Percentiles rank a stretch among this genome's conserved stretches.
phyloP scores from a whole-genome alignment of 176 grass and related monocot genomes.

The Luzula sylvatica region DNA sequence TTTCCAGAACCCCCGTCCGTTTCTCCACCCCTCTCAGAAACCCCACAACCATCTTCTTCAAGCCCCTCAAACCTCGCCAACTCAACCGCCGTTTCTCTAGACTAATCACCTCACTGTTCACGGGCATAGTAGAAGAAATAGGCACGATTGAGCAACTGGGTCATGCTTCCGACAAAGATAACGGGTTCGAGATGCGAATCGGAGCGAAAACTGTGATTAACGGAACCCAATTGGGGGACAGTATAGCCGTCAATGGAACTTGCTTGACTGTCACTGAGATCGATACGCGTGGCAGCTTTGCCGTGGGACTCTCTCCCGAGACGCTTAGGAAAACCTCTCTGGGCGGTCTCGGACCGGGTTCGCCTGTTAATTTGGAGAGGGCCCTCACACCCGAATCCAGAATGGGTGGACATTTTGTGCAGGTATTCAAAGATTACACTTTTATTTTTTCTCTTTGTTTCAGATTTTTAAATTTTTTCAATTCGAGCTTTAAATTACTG shows the following conservation, averaged over 20 bases:
- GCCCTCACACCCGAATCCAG: slow-evolving; percentile 56
- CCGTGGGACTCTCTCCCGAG: slow-evolving; percentile 75
- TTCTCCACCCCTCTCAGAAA: slow-evolving; percentile 18
- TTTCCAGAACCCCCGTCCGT: slow-evolving; percentile 21
- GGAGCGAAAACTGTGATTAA: slow-evolving; percentile 43
- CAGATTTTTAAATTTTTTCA: too few species aligned
- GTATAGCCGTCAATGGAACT: slow-evolving; percentile 62
- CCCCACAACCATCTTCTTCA: slow-evolving; percentile 22
- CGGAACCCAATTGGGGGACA: slow-evolving; percentile 71
- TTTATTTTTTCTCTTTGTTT: too few species aligned
- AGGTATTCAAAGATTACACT: slow-evolving; percentile 11
- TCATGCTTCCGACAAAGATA: slow-evolving; percentile 11
- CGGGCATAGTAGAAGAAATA: slow-evolving; percentile 89
- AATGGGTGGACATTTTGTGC: slow-evolving; percentile 88
- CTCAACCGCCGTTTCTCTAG: slow-evolving; percentile 6
- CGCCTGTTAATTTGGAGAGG: slow-evolving; percentile 72
- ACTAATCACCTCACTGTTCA: slow-evolving; percentile 51
- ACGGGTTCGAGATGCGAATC: slow-evolving; percentile 47
- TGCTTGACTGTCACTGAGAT: slow-evolving; percentile 85
- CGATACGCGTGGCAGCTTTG: slow-evolving; percentile 36
- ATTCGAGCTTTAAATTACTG: too few species aligned
- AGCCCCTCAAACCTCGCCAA: slow-evolving; percentile 33
- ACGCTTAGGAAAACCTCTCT: slow-evolving; percentile 71
- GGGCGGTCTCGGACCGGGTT: slow-evolving; percentile 27
- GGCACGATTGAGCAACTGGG: slow-evolving; percentile 48